phyloP scores from a whole-genome alignment of 2,329 filamentous ascomycete species.

The Botrytis elliptica region DNA sequence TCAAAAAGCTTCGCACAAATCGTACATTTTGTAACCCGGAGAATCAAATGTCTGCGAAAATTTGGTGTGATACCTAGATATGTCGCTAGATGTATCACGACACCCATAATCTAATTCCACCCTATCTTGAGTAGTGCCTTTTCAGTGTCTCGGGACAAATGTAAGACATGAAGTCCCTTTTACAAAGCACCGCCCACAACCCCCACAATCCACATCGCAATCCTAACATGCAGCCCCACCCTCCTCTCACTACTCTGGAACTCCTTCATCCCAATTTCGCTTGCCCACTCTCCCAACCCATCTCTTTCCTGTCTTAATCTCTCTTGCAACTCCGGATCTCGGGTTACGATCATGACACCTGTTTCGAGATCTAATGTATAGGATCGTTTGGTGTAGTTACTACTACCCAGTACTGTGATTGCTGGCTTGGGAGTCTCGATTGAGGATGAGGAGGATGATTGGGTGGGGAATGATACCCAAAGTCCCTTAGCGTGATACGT shows the following conservation, averaged over 20 bases:
- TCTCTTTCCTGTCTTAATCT: conserved; percentile 76
- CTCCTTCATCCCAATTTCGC: conserved; percentile 68
- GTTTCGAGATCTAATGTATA: conserved; percentile 91
- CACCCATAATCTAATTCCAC: not conserved
- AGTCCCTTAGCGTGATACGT: conserved; percentile 97
- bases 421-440: conserved; percentile 11
- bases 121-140: not conserved
- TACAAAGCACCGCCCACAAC: conserved; percentile 84
- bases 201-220: conserved; percentile 93
- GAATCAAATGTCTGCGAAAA: not conserved
- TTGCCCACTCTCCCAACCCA: conserved; percentile 75
- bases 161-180: conserved; percentile 18
- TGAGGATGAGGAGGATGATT: not conserved
- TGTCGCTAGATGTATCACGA: not conserved
- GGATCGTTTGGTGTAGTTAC: conserved; percentile 92
- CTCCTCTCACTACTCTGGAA: conserved; percentile 78
- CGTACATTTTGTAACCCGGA: not conserved
- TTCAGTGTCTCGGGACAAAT: not conserved
- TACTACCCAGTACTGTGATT: conserved; percentile 70
- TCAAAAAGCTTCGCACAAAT: not conserved
- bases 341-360: conserved; percentile 81
- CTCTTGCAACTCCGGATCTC: conserved; percentile 67
- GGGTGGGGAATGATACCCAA: conserved; percentile 68
- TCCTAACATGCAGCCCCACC: conserved; percentile 78
- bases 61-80: not conserved